These are phyloP conservation scores for Coccomyxa sp. DNA, from an alignment of 139 green algal genomes.

Conservation along the genomic window DNA sequence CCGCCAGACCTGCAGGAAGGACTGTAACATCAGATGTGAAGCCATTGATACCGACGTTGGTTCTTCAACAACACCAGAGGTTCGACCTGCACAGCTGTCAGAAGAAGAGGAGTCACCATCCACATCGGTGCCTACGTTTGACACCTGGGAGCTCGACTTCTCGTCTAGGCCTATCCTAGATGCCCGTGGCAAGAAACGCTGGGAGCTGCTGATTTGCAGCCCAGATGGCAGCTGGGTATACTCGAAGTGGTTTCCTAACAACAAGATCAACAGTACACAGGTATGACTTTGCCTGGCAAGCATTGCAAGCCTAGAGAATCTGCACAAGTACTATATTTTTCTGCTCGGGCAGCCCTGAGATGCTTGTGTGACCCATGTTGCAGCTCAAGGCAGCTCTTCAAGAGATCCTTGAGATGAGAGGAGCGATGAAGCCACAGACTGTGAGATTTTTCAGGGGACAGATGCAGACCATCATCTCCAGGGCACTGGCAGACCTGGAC, in stretches of 20 bases:
- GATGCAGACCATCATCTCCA: slow-evolving; percentile 98
- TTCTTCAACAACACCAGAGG: too few relatives aligned
- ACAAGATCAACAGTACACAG: slow-evolving; percentile 95
- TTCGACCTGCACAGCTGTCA: background rate
- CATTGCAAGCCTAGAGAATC: too few relatives aligned
- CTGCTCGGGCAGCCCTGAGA: background rate
- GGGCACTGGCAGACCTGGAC: slow-evolving; percentile 82
- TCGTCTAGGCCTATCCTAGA: slow-evolving; percentile 93
- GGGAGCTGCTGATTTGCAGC: slow-evolving; percentile 95
- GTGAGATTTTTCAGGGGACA: slow-evolving; percentile 91
- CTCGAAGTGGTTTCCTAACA: slow-evolving; percentile 95
- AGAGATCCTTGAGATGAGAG: slow-evolving; percentile 61
- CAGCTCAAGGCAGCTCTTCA: slow-evolving; percentile 77
- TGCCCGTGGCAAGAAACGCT: slow-evolving; percentile 96
- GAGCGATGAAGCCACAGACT: slow-evolving; percentile 60
- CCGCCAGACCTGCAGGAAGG: too few relatives aligned
- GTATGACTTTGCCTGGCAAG: slow-evolving; percentile 26
- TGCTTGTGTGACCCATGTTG: background rate
- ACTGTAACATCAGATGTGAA: too few relatives aligned
- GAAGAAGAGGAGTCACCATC: background rate
- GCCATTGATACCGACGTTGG: too few relatives aligned
- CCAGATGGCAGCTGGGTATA: slow-evolving; percentile 79
- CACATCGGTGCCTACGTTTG: slow-evolving; percentile 3
- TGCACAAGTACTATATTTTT: background rate
- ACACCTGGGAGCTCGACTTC: slow-evolving; percentile 95